Evolutionary conservation across 78 protist species (phyloP).

Genomic region (Speleostelium caveatum): DNA sequence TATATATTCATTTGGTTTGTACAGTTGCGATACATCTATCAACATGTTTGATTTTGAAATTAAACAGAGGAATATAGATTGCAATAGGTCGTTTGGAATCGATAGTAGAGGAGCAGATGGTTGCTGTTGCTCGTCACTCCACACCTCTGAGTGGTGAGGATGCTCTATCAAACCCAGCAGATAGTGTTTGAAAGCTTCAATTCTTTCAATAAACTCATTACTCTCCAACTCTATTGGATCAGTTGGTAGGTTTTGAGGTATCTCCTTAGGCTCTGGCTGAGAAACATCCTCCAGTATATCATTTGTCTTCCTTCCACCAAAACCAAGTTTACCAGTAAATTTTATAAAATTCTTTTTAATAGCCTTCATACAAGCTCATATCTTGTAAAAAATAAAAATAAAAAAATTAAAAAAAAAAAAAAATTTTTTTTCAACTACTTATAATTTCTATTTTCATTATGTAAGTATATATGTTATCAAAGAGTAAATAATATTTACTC

Average conservation of each 20-base stretch:
- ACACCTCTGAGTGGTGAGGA: neutral
- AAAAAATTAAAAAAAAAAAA: no score
- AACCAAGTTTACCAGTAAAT: conserved; percentile 62
- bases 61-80: conserved; percentile 45
- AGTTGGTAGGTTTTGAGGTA: neutral
- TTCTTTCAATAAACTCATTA: conserved; percentile 23
- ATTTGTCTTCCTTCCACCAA: conserved; percentile 9
- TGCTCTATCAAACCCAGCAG: neutral
- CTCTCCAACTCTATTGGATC: conserved; percentile 30
- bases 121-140: conserved; percentile 11
- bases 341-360: conserved; percentile 47
- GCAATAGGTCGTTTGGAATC: conserved; percentile 45
- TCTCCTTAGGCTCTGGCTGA: neutral
- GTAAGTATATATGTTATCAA: no score
- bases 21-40: conserved; percentile 34
- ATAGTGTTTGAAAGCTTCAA: conserved; percentile 13
- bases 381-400: neutral
- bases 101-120: neutral
- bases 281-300: conserved; percentile 6
- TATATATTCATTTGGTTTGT: no score
- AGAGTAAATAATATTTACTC: no score
- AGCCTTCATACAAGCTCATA: neutral
- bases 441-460: no score
- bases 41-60: conserved; percentile 67
- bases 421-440: no score